Base-by-base conservation (phyloP, 2,329 filamentous ascomycete species). In the Cladophialophora immunda region DNA sequence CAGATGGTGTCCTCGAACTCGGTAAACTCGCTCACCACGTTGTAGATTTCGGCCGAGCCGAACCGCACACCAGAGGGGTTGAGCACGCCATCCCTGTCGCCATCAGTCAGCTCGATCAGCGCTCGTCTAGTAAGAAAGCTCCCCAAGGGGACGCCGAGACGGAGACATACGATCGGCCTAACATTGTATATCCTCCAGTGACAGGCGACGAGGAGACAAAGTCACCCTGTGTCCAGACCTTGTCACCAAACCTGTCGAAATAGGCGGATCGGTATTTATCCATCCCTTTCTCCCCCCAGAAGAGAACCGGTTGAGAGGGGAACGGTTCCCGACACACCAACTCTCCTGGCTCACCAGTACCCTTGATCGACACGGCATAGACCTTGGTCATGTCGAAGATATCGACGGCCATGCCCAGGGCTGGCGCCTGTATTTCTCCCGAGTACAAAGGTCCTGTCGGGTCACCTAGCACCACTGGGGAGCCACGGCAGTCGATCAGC, bases 1-100 rank as follows among this genome's bases (percentile, higher is more conserved):
- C 34, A 34, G 8, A 67, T 47, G 9, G 53, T 22, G 38, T 69
- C 67, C 3, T 50, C 32, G 41, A 69, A 52, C 7, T 34, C 27
- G 4, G 17, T 22, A 45, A 69, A 67, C n/a, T 54, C 25, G 6
- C 15, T 38, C 29, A 63, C 22, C n/a, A 64, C 60, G 27, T 97
- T 97, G 79, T 98, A 98, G 25, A 98, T 97, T 81, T 98, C 94
- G 0, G 94, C 93, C 34, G 89, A 93, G 6, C 94, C 94, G 76
- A 98, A 98, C 0, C 94, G 85, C 22, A 98, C 92, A 1, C 94
- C 94, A 0, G 90, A 87, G 0, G 94, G 94, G 76, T 98, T 98
- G 13, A 66, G 61, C 34, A 66, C 67, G 17, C 66, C 68, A 54
- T 73, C 67, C n/a, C n/a, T n/a, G n/a, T n/a, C n/a, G n/a, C n/a